Evolutionary conservation across 2,329 filamentous ascomycete species (phyloP), one percentile per base, ranked within the genome.

Genomic region (Boeremia exigua): DNA sequence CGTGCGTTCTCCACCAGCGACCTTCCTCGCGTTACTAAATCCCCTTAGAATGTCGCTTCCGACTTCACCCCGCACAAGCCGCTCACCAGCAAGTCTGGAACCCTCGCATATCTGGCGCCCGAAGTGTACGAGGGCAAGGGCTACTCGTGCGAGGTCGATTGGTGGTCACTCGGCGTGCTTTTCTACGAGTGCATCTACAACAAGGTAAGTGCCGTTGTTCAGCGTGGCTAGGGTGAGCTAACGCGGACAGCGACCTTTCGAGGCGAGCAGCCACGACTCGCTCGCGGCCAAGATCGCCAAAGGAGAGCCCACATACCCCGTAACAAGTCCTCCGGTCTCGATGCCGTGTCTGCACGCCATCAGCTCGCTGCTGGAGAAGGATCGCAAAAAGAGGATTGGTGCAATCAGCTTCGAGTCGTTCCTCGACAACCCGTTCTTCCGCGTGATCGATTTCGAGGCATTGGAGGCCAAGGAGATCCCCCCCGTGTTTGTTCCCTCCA

Each of bases 131-230:
- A 88, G 62, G 94, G 94, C 44, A 88, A 87, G 59, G 95, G 95
- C 34, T 99, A 99, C 72, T 88, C 90, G 57, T 87, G 88, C 42
- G 91, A 95, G 66, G 93, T 95, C 37, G 95, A 99, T 75, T 99
- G 95, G 95, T 99, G 95, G 95, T 98, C 95, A 6, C 79, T 99
- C 19, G 95, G 95, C 44, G 95, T 99, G 40, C 84, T 96, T n/a
- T 98, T 98, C 76, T 99, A 97, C 76, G 95, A 99, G 77, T 98
- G 95, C 83, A 97, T 99, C 63, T 99, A 98, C 80, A 96, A 96
- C 80, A 98, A 96, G 88, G 92, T 92, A 78, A 48, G 82, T 38
- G 9, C 12, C 14, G 4, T 8, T 3, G 6, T 8, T 6, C 4
- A 3, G 2, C 1, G 2, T 4, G 7, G 27, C 10, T n/a, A 17